These are phyloP conservation scores for cucumber (Cucumis sativus) DNA, from an alignment of 306 rosid species.

Conservation along the genomic window Cucumber_9930_V3 NC_026655.2:4118001-4118500, in stretches of 20 bases:
- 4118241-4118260: neutral
- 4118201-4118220: neutral
- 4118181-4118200: neutral
- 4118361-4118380: conserved; percentile 76
- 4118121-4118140: neutral
- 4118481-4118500: neutral
- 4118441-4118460: conserved; percentile 58
- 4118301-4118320: neutral
- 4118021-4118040: too few relatives aligned
- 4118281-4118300: neutral
- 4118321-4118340: conserved; percentile 69
- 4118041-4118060: too few relatives aligned
- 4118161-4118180: neutral
- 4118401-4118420: conserved; percentile 94
- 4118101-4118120: neutral
- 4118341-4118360: conserved; percentile 72
- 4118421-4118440: conserved; percentile 54
- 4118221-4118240: neutral
- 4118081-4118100: neutral
- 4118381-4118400: conserved; percentile 63
- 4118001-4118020: too few relatives aligned
- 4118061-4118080: too few relatives aligned
- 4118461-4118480: neutral
- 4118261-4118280: neutral
- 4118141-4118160: neutral